These are phyloP conservation scores for Penicillium rolfsii DNA, from an alignment of 2,329 filamentous ascomycete species.

Conservation along the genomic window DNA sequence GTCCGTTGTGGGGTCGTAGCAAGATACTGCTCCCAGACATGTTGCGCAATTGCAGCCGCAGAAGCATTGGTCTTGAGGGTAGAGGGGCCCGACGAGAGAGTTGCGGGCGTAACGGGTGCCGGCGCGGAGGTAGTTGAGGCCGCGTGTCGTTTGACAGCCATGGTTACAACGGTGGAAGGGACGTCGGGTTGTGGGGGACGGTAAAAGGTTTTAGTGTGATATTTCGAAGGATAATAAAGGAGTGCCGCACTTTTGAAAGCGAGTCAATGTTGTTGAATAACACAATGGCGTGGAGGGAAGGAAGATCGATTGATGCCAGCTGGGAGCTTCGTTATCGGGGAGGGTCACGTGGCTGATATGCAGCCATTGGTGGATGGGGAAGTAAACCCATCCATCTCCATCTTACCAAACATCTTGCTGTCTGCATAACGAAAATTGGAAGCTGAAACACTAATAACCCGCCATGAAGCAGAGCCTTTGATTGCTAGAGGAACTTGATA, in stretches of 20 bases:
- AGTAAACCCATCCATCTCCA: not conserved
- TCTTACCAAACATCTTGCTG: not conserved
- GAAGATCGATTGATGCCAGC: constrained; percentile 30
- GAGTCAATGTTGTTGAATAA: constrained; percentile 6
- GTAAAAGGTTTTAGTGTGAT: not conserved
- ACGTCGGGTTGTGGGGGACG: constrained; percentile 34
- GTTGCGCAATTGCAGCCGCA: constrained; percentile 62
- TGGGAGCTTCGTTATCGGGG: constrained; percentile 33
- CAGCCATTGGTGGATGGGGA: constrained; percentile 3
- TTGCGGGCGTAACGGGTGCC: constrained; percentile 28
- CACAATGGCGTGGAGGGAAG: constrained; percentile 25
- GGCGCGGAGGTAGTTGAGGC: constrained; percentile 36
- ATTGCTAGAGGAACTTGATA: too few relatives aligned
- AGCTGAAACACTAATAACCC: not conserved
- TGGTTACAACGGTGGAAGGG: constrained; percentile 25
- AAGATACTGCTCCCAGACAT: constrained; percentile 77
- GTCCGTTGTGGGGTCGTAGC: constrained; percentile 83
- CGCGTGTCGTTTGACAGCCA: constrained; percentile 36
- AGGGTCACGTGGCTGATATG: constrained; percentile 26
- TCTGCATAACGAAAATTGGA: not conserved
- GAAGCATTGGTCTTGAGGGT: constrained; percentile 47
- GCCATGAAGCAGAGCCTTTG: too few relatives aligned
- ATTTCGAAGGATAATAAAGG: not conserved
- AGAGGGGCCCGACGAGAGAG: constrained; percentile 40
- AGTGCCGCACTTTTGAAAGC: not conserved